Evolutionary conservation across 1,139 yeast genomes (phyloP).

Genomic region (Saccharomyces hybrid): DNA sequence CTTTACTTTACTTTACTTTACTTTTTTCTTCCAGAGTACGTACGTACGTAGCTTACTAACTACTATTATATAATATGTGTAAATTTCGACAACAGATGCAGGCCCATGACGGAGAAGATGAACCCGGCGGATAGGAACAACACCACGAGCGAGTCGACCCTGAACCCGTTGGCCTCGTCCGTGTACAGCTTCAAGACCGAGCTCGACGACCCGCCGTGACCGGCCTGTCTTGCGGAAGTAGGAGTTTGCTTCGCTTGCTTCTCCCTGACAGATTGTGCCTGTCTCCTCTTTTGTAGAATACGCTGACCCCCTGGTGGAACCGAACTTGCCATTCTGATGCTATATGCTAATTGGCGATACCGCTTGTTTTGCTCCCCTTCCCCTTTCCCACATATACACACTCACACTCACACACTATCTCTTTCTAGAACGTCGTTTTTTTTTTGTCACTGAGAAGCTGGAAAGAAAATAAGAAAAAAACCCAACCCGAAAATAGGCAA

Average conservation of each 20-base stretch:
- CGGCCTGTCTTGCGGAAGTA: slow-evolving; percentile 87
- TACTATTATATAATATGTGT: neutral
- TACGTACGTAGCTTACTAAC: neutral
- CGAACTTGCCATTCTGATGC: slow-evolving; percentile 6
- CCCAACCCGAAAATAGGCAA: too few species aligned
- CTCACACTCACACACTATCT: neutral
- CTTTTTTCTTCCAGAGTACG: neutral
- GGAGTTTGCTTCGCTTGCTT: slow-evolving; percentile 73
- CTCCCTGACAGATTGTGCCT: slow-evolving; percentile 79
- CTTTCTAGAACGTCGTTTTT: neutral
- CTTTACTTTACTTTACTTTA: neutral
- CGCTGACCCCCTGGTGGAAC: slow-evolving; percentile 69
- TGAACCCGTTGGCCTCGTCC: slow-evolving; percentile 92
- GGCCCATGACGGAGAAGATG: slow-evolving; percentile 83
- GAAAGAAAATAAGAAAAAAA: neutral
- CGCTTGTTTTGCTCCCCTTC: slow-evolving; percentile 2
- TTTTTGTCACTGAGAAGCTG: neutral
- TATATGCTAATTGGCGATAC: neutral
- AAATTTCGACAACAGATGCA: slow-evolving; percentile 40
- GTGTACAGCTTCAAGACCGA: slow-evolving; percentile 92
- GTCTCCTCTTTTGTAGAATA: slow-evolving; percentile 77
- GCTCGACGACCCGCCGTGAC: slow-evolving; percentile 93
- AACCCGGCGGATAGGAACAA: slow-evolving; percentile 92
- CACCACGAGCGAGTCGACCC: slow-evolving; percentile 92
- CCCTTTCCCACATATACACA: neutral